These are phyloP conservation scores for Fusarium virguliforme DNA, from an alignment of 2,329 filamentous ascomycete species.

Conservation along the genomic window DNA sequence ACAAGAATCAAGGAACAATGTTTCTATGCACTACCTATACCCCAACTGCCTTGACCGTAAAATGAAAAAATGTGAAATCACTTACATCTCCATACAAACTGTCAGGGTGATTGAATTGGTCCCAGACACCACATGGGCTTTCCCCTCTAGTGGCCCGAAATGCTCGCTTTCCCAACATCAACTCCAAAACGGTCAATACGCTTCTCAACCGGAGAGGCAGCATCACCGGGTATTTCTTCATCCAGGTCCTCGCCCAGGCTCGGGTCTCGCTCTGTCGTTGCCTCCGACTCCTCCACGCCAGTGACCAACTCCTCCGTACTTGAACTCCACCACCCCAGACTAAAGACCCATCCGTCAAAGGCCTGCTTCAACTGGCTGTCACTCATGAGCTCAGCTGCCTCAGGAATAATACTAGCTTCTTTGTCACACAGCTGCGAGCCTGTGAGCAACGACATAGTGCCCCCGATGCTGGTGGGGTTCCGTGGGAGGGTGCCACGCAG, in stretches of 20 bases:
- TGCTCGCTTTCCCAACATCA: background rate
- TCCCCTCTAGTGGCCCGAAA: background rate
- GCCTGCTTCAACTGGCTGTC: background rate
- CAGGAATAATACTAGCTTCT: background rate
- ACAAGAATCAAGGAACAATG: too few species aligned
- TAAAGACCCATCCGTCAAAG: conserved; percentile 6
- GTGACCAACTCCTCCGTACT: background rate
- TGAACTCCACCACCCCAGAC: conserved; percentile 11
- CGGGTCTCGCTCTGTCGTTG: background rate
- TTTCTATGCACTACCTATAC: too few species aligned
- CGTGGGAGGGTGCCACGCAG: conserved; percentile 9
- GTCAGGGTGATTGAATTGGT: too few species aligned
- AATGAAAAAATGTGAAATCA: too few species aligned
- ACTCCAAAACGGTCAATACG: background rate
- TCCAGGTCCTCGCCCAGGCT: background rate
- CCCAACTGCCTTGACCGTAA: too few species aligned
- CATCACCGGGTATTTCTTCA: background rate
- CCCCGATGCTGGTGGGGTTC: conserved; percentile 17
- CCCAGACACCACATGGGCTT: background rate
- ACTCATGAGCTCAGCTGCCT: background rate
- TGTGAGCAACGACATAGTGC: conserved; percentile 14
- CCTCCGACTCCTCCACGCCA: background rate
- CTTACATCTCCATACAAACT: too few species aligned
- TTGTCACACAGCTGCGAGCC: conserved; percentile 19
- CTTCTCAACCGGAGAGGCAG: background rate